Evolutionary conservation across 495 filamentous ascomycete genomes (phyloP), one percentile per base, ranked within the genome.

Genomic region (Xylaria sp.): DNA sequence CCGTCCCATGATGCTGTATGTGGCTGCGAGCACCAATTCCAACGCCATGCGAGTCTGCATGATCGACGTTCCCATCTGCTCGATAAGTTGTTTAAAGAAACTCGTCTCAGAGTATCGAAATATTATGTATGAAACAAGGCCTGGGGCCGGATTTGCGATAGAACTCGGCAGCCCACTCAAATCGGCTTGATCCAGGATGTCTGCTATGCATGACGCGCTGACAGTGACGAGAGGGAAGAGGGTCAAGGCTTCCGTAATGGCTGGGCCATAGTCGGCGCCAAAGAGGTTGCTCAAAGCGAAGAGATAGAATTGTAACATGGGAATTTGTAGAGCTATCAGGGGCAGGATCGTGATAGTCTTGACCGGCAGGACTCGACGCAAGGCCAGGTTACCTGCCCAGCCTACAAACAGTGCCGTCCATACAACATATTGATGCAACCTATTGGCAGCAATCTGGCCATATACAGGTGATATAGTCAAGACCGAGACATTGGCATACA

Each of bases 391-490:
- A 77, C 73, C 77, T 41, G 88, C 86, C 87, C 89, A 91, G 69
- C 91, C 88, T 66, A 85, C 80, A 35, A 91, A 88, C 57, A 89
- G 87, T 50, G 86, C 90, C 11, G 86, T 80, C 69, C 86, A 88
- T 55, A 92, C 85, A 24, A 92, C 85, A 74, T 88, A 86, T 64
- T 83, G 78, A 78, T 97, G 94, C 80, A 91, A 91, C 74, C 90
- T 85, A 14, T 88, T 86, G 1, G 93, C 79, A 12, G 95, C 90
- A 29, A 94, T 90, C 19, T 90, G 87, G 29, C 95, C 95, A 82
- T 97, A 98, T 26, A 95, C 91, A 3, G 95, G 96, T 26, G 93
- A 90, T 43, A 98, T 81, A 7, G 86, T 89, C 71, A 93, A 82
- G 73, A 91, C 85, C 31, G 93, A 96, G 65, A 93, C 88, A 67